These are phyloP conservation scores for Rutidosis leptorrhynchoides DNA, from an alignment of 129 eudicot genomes.

Conservation along the genomic window DNA sequence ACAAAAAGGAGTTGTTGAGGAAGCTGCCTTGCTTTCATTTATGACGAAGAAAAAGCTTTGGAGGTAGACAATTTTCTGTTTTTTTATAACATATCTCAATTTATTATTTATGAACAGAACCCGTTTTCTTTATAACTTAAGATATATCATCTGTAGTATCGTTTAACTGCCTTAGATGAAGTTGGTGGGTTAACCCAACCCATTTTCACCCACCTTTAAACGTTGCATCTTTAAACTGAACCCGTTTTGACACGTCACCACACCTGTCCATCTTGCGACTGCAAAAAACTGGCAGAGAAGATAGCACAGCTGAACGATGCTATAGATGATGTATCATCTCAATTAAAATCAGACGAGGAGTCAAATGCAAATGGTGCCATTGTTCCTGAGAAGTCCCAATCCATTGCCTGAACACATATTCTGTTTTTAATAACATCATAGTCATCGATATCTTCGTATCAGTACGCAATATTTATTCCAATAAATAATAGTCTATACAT, in stretches of 20 bases:
- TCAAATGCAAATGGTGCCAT: conserved; percentile 29
- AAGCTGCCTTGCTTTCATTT: conserved; percentile 81
- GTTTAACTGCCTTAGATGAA: too few species aligned
- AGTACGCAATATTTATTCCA: conserved; percentile 18
- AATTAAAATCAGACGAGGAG: conserved; percentile 37
- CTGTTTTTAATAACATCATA: conserved; percentile 11
- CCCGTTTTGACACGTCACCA: background rate
- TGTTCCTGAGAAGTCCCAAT: conserved; percentile 29
- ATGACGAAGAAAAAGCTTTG: conserved; percentile 88
- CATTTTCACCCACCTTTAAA: background rate
- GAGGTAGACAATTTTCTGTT: conserved; percentile 53
- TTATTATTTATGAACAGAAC: too few species aligned
- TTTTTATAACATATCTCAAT: too few species aligned
- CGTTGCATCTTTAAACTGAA: background rate
- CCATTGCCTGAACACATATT: conserved; percentile 23
- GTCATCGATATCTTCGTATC: conserved; percentile 25
- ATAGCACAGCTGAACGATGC: conserved; percentile 81
- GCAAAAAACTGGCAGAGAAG: conserved; percentile 64
- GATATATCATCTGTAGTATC: too few species aligned
- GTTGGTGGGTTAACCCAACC: background rate
- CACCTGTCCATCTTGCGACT: background rate
- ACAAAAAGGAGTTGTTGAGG: conserved; percentile 74
- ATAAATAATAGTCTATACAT: conserved; percentile 29
- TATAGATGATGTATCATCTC: conserved; percentile 65
- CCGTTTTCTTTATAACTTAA: too few species aligned